phyloP scores from a whole-genome alignment of 2,329 filamentous ascomycete genomes.

The Ophiosphaerella korrae region DNA sequence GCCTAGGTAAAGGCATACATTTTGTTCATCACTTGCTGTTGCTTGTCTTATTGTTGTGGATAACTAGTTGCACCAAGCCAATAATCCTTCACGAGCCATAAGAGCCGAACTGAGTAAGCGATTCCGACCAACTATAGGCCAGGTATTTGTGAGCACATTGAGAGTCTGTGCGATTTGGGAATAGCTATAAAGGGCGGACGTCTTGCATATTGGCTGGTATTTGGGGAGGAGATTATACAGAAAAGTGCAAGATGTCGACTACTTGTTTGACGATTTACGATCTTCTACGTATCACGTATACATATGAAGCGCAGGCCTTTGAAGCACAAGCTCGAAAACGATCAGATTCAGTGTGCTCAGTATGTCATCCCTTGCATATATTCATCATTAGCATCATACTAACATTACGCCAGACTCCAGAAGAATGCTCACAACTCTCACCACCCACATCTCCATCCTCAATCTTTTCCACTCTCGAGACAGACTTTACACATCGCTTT shows the following conservation, averaged over 20 bases:
- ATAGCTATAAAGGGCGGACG: conserved; percentile 3
- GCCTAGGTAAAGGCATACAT: no score
- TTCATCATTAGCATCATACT: not conserved
- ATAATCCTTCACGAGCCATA: no score
- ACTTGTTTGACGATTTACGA: conserved; percentile 38
- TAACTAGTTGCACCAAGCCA: no score
- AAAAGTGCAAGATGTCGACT: conserved; percentile 33
- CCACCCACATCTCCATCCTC: conserved; percentile 12
- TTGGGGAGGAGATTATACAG: not conserved
- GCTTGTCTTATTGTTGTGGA: no score
- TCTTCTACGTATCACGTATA: conserved; percentile 42
- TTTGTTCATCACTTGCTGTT: no score
- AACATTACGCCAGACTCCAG: conserved; percentile 26
- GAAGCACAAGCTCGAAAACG: conserved; percentile 24
- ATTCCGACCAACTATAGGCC: conserved; percentile 22
- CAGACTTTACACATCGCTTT: conserved; percentile 36
- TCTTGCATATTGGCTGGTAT: not conserved
- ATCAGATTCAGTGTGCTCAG: conserved; percentile 30
- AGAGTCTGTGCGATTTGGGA: conserved; percentile 3
- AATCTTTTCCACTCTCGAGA: conserved; percentile 27
- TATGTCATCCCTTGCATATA: conserved; percentile 5
- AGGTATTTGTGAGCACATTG: conserved; percentile 28
- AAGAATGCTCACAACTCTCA: conserved; percentile 27
- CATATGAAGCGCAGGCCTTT: conserved; percentile 35
- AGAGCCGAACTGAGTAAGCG: conserved; percentile 2